Evolutionary conservation across 345 rosid species (phyloP), one percentile per base, ranked within the genome.

Genomic region (Sonneratia alba): DNA sequence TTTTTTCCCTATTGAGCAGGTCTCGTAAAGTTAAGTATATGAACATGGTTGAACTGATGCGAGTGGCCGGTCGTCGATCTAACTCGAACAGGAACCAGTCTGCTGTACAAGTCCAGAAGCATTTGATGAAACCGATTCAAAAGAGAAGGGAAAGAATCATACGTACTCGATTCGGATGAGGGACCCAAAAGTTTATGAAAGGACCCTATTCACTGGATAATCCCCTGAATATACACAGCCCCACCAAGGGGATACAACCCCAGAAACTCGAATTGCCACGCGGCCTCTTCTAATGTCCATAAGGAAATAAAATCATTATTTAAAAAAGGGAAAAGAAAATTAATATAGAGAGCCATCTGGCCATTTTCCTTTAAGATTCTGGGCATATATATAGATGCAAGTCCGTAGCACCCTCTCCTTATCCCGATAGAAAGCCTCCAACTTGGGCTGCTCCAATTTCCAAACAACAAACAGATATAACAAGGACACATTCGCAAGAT

Each of bases 231-330:
- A 43, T 38, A 8, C 9, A 66, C 27, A 48, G 66, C 47, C 72
- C 71, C 71, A 68, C 38, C 11, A 67, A 61, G 68, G 62, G 67
- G 16, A 45, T 72, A 74, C 42, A 43, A 55, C 56, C 37, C 15
- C 47, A 70, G 73, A 51, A 38, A 53, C 36, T 49, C 21, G 64
- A 62, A 70, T 24, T 63, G 77, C 73, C 73, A 75, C 69, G 69
- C 38, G 61, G 70, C 70, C 73, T 62, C 37, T 40, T 48, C 37
- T 24, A 38, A 49, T 34, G 49, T 18, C 22, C 62, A 51, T 56
- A 56, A 13, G 53, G 10, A 36, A 65, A 65, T 36, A n/a, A 48
- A 14, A 68, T 21, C 6, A 68, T 24, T 68, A 42, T 6, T 47
- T 47, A 0, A 47, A 47, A 13, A 47, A 47, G 51, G 9, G 43